Percentiles rank a stretch among this genome's conserved stretches.
Evolutionary conservation across 306 rosid species (phyloP).

Genomic region (Fragaria nilgerrensis): DNA sequence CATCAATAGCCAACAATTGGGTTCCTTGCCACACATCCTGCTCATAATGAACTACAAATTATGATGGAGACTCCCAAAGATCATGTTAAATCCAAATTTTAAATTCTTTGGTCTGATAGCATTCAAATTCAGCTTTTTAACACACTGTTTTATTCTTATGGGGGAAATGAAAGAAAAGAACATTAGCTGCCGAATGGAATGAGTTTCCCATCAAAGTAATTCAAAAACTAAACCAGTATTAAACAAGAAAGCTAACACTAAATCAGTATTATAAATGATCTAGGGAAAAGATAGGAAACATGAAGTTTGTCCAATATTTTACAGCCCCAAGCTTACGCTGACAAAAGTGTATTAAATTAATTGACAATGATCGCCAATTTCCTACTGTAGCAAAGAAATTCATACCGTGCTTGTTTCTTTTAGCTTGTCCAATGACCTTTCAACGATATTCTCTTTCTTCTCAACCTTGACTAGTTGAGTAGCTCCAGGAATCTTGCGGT

Average conservation of each 20-base stretch:
- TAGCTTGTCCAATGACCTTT: constrained; percentile 68
- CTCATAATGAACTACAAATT: constrained; percentile 14
- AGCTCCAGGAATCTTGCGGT: constrained; percentile 33
- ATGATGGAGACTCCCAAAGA: neutral
- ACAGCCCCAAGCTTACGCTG: neutral
- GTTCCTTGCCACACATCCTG: constrained; percentile 99
- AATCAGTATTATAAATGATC: neutral
- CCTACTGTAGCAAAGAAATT: constrained; percentile 20
- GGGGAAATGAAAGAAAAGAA: neutral
- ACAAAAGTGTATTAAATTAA: neutral
- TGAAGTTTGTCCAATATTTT: neutral
- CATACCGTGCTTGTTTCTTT: constrained; percentile 83
- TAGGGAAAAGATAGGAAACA: neutral
- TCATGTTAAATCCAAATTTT: neutral
- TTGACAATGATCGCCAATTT: constrained; percentile 16
- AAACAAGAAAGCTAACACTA: neutral
- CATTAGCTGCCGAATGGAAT: neutral
- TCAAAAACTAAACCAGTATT: neutral
- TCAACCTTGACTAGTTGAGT: constrained; percentile 53
- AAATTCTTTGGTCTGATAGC: neutral
- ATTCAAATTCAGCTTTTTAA: neutral
- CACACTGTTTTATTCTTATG: neutral
- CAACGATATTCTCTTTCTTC: constrained; percentile 62
- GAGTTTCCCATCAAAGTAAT: neutral
- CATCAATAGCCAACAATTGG: constrained; percentile 86